Conservation (phyloP, 805 yeast genomes). For the Yamadazyma laniorum region DNA sequence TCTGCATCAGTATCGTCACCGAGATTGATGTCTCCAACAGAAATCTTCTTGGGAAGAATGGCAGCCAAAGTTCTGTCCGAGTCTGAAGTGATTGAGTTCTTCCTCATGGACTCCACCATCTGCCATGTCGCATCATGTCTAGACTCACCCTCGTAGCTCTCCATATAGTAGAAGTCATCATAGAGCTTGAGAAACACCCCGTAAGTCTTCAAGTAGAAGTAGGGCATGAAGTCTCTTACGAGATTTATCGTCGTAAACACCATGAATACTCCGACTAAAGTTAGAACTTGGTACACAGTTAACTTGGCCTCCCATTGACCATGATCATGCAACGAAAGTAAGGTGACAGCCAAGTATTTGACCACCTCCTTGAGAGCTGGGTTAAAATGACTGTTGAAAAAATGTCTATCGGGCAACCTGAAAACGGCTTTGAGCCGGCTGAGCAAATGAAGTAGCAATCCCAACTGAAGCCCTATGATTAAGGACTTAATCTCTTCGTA, state of each 20-base stretch:
- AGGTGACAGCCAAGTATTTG: conserved; percentile 10
- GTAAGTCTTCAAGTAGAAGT: conserved; percentile 7
- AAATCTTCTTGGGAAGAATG: conserved; percentile 12
- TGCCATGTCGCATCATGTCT: conserved; percentile 8
- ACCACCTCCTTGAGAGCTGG: conserved; percentile 11
- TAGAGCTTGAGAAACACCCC: conserved; percentile 9
- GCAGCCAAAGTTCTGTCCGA: conserved; percentile 10
- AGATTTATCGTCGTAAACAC: conserved; percentile 1
- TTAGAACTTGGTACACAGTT: conserved; percentile 4
- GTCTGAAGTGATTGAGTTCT: conserved; percentile 7
- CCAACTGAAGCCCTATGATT: conserved; percentile 8
- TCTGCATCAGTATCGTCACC: neutral
- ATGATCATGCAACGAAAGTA: conserved; percentile 10
- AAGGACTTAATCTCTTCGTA: conserved; percentile 8
- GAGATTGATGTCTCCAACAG: conserved; percentile 1
- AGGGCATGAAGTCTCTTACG: conserved; percentile 9
- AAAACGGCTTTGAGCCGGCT: conserved; percentile 11
- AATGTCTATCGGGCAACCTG: conserved; percentile 5
- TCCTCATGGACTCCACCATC: conserved; percentile 7
- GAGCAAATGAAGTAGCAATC: conserved; percentile 8
- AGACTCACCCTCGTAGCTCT: conserved; percentile 10
- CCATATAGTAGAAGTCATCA: conserved; percentile 11
- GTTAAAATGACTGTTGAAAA: conserved; percentile 11
- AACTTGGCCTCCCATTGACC: conserved; percentile 5
- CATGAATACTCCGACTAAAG: conserved; percentile 8